Evolutionary conservation across 495 filamentous ascomycete species (phyloP), one percentile per base, ranked within the genome.

Genomic region (Pseudoneurospora amorphoporcata): DNA sequence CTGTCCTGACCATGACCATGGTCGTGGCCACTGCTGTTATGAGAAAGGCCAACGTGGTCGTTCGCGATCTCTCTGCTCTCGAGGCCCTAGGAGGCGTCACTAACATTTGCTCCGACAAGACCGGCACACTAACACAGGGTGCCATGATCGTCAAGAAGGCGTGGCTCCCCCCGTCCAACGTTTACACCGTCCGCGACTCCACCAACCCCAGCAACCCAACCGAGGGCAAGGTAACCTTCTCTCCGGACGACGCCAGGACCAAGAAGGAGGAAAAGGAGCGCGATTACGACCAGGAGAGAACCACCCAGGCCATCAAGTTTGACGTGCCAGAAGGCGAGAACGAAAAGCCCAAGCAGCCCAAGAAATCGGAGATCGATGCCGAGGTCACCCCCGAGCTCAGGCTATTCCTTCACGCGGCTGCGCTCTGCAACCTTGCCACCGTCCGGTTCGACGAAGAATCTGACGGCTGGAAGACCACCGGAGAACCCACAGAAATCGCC

Each of bases 101-200:
- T 70, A 94, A 94, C 76, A 95, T 95, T 75, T 95, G 92, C 79
- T 94, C 92, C 9, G 92, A 95, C 80, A 95, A 95, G 78, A 95
- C 92, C 3, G 92, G 92, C 4, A 95, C 93, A 0, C 82, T 95
- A 23, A 95, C 92, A 0, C 88, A 91, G 76, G 90, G 90, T n/a
- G 82, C 89, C 77, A 85, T 94, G 92, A 90, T 95, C 14, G 89
- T 92, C 17, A 88, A 90, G 72, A 91, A 92, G 75, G 92, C 89
- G 3, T 97, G 93, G 93, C 84, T 95, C 69, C 92, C 92, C 0
- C 86, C 84, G 14, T 81, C 83, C 1, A 83, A 79, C 4, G 83
- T 88, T 65, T 88, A 86, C 76, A 88, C 86, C 8, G 87, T 92
- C 40, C 83, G 85, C 43, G 84, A 87, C 73, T 88, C 87, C 19